Evolutionary conservation across 768 basidiomycete genomes (phyloP).

Genomic region (Hygrocybe coccinea): DNA sequence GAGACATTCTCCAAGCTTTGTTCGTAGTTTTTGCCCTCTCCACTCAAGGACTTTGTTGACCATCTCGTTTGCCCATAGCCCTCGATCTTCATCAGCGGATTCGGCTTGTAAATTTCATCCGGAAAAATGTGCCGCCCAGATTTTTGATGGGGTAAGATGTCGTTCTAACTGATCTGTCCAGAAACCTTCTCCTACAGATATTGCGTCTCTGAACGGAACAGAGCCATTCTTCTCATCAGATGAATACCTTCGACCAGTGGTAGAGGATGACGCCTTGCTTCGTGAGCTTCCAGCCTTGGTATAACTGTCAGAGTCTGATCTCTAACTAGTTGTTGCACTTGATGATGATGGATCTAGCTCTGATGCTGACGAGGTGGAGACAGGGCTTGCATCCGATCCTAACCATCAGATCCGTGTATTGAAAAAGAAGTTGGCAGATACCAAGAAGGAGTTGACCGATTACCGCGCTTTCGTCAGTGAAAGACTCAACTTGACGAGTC

Average conservation of each 20-base stretch:
- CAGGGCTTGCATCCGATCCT: slow-evolving; percentile 23
- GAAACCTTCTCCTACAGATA: slow-evolving; percentile 48
- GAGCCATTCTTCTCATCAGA: slow-evolving; percentile 70
- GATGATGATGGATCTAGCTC: slow-evolving; percentile 76
- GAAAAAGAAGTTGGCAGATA: slow-evolving; percentile 55
- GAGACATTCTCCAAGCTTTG: slow-evolving; percentile 48
- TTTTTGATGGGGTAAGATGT: slow-evolving; percentile 1
- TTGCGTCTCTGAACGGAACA: slow-evolving; percentile 45
- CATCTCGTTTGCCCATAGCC: slow-evolving; percentile 34
- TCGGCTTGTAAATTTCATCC: slow-evolving; percentile 81
- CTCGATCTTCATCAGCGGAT: slow-evolving; percentile 78
- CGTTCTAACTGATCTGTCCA: slow-evolving; percentile 22
- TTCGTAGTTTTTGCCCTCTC: slow-evolving; percentile 30
- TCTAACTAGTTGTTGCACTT: slow-evolving; percentile 51
- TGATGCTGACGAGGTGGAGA: slow-evolving; percentile 41
- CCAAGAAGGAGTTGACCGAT: slow-evolving; percentile 57
- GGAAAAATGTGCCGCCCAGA: slow-evolving; percentile 53
- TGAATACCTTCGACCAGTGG: slow-evolving; percentile 71
- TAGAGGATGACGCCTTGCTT: slow-evolving; percentile 85
- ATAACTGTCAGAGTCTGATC: neutral
- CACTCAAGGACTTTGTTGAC: neutral
- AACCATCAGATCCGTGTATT: slow-evolving; percentile 50
- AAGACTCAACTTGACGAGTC: slow-evolving; percentile 43
- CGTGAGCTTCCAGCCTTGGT: slow-evolving; percentile 48
- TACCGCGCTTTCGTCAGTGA: slow-evolving; percentile 55